Percentiles rank a stretch among this genome's conserved stretches.
Conservation (phyloP, 257 asterid species). For the Solanum tarijense region DNA sequence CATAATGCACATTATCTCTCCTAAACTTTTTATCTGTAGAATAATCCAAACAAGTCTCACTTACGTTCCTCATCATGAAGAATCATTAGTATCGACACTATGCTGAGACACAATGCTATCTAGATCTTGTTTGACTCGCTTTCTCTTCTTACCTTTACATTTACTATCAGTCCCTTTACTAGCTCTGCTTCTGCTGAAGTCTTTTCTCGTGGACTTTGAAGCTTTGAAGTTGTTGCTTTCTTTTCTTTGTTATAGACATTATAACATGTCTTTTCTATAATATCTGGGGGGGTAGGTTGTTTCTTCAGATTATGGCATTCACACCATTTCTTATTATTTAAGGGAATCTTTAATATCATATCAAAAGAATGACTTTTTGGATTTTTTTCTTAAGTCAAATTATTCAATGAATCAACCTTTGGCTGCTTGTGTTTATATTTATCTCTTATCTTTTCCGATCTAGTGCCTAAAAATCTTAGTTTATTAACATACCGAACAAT, state of each 20-base stretch:
- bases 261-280: constrained; percentile 10
- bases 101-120: constrained; percentile 21
- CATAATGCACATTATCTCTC: too few species aligned
- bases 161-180: constrained; percentile 24
- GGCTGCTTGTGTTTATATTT: too few species aligned
- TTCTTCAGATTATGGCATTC: neutral
- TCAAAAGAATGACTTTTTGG: constrained; percentile 26
- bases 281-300: too few species aligned
- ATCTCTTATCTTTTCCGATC: neutral
- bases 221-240: constrained; percentile 36
- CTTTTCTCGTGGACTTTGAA: constrained; percentile 43
- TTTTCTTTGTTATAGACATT: constrained; percentile 51
- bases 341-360: constrained; percentile 29
- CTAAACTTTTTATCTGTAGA: too few species aligned
- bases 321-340: constrained; percentile 37
- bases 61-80: too few species aligned
- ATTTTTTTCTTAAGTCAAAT: constrained; percentile 13
- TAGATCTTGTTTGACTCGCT: constrained; percentile 20
- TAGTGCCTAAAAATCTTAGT: too few species aligned
- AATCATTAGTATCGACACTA: neutral
- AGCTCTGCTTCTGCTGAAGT: neutral
- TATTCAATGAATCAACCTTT: constrained; percentile 21
- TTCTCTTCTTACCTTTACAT: constrained; percentile 27
- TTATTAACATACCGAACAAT: too few species aligned
- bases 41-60: too few species aligned